Base-by-base conservation (phyloP, 78 protist species). In the Ministeria vibrans region DNA sequence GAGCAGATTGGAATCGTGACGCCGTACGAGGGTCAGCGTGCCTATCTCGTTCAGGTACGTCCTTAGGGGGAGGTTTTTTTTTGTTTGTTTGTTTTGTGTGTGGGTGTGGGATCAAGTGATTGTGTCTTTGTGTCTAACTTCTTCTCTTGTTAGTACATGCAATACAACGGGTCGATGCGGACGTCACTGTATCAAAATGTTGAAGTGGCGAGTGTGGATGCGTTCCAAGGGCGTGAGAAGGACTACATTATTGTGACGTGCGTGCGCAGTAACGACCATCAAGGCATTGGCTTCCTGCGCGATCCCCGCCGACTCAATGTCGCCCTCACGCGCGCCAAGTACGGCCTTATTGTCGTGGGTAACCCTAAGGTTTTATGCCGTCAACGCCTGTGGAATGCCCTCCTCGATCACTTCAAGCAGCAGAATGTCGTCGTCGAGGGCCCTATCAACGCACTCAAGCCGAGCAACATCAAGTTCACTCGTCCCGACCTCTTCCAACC, bases 1-100 rank as follows among this genome's bases (percentile, higher is more conserved):
- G 79, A 61, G 18, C 95, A 95, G 80, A 93, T 99, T 51, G 99
- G 99, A 79, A 88, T 99, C 77, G 88, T 99, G 86, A 97, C 99
- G 28, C 99, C 99, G 13, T 99, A 99, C 82, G 99, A 95, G 45
- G 99, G 99, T 20, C 99, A 99, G 88, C 92, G 99, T 43, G 96
- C 96, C 2, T 95, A 85, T 91, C 45, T 97, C 42, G 88, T 92
- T 42, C 53, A 74, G 73, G 55, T 46, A 13, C 13, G 55, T 46
- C 28, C 13, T 7, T 46, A 13, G 7, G 55, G 7, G 55, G 7
- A 13, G 7, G 55, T 46, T 7, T 46, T 7, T 46, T 7, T 46
- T 7, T 46, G 55, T 46, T 7, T 46, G 55, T 46, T 7, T 46
- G 55, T 46, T 46, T 7, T 46, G 55, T 46, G 55, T 46, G 55